Evolutionary conservation across 108 stramenopile species (phyloP), one percentile per base, ranked within the genome.

Genomic region (Cylindrotheca closterium): DNA sequence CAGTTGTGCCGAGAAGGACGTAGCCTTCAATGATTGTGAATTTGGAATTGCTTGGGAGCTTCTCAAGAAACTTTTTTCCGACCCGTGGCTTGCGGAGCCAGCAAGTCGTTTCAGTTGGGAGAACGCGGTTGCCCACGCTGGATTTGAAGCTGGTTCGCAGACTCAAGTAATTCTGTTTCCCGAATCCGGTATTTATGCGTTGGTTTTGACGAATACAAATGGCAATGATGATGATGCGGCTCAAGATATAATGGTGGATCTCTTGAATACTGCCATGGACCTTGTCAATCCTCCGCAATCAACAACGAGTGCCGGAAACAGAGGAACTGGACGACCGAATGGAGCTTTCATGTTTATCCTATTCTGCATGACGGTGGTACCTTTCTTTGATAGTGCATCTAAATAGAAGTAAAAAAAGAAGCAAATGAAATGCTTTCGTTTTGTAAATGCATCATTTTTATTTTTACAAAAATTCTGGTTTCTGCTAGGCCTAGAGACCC

Each of bases 141-240:
- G 69, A 52, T 2, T 23, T 1, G 69, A 70, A 28, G 51, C 49
- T 1, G 69, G 69, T 22, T 22, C 8, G n/a, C 60, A 62, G 26
- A 70, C 69, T 25, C 50, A 62, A 23, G 27, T 70, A 2, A 18
- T 70, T 21, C 23, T 70, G 21, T 54, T 70, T 1, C 60, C 69
- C 37, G 34, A 45, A 27, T 58, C 69, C 2, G 69, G 69, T 18
- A 21, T 63, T 15, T 70, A 61, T 37, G 60, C 34, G 1, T 60
- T 42, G 3, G 69, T 70, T 8, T 19, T 70, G 10, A 61, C 51
- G 2, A 70, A 70, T 32, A 63, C 65, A 3, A 30, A 55, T 30
- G 65, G 47, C 25, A 55, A 55, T 37, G 54, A 55, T 28, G 65
- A 55, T 27, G 18, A 26, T 3, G 63, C 63, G 12, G 33, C 65